Evolutionary conservation across 805 yeast species (phyloP).

Genomic region (Yamadazyma akitaensis): DNA sequence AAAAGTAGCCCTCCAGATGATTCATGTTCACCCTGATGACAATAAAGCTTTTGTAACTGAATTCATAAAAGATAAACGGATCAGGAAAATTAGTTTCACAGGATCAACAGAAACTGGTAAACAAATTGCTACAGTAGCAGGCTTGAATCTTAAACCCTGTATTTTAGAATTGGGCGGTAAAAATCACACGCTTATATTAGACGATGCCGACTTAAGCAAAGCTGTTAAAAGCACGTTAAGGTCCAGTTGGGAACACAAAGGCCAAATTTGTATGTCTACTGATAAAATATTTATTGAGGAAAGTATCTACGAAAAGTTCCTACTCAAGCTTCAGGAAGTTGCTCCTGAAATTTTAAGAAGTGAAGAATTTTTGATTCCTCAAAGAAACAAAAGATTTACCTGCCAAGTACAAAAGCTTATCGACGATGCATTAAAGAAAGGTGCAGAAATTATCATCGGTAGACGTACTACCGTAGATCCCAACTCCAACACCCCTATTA

Average conservation of each 20-base stretch:
- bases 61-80: slow-evolving; percentile 23
- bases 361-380: slow-evolving; percentile 22
- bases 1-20: slow-evolving; percentile 28
- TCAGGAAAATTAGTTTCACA: slow-evolving; percentile 43
- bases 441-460: slow-evolving; percentile 33
- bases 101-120: slow-evolving; percentile 43
- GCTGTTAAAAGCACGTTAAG: slow-evolving; percentile 28
- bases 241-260: slow-evolving; percentile 42
- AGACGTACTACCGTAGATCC: neutral
- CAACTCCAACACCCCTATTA: slow-evolving; percentile 1
- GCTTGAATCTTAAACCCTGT: slow-evolving; percentile 36
- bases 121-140: slow-evolving; percentile 34
- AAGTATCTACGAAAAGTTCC: slow-evolving; percentile 27
- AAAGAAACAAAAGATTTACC: slow-evolving; percentile 26
- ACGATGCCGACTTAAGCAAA: slow-evolving; percentile 29
- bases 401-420: slow-evolving; percentile 22
- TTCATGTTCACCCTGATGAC: slow-evolving; percentile 27
- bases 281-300: slow-evolving; percentile 38
- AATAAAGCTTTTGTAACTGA: slow-evolving; percentile 14
- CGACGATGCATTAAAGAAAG: slow-evolving; percentile 34
- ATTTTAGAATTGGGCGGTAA: slow-evolving; percentile 47
- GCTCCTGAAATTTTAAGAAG: slow-evolving; percentile 16
- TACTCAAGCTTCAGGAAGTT: slow-evolving; percentile 15
- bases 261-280: slow-evolving; percentile 48
- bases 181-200: slow-evolving; percentile 31